Evolutionary conservation across 2,329 filamentous ascomycete genomes (phyloP).

Genomic region (Sporothrix globosa): DNA sequence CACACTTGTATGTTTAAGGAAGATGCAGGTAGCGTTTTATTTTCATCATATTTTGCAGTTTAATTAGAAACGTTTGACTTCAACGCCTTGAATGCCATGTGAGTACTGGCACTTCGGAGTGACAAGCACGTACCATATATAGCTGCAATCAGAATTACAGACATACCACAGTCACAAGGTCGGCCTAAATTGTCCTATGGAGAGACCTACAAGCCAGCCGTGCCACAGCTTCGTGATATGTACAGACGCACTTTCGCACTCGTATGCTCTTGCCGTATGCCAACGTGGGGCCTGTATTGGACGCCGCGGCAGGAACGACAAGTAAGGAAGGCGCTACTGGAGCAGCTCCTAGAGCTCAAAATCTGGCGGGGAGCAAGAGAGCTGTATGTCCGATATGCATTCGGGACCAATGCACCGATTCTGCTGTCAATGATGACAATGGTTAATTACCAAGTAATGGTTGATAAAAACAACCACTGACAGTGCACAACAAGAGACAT

Average conservation of each 20-base stretch:
- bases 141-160: not conserved
- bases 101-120: not conserved
- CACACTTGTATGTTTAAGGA: constrained; percentile 28
- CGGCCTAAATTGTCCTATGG: not conserved
- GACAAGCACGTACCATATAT: not conserved
- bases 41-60: constrained; percentile 28
- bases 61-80: not conserved
- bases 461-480: not conserved
- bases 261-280: not conserved
- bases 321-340: constrained; percentile 17
- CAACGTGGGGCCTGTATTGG: constrained; percentile 14
- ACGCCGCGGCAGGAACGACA: not conserved
- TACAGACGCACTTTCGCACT: not conserved
- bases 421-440: not conserved
- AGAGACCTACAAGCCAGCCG: constrained; percentile 10
- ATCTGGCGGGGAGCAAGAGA: not conserved
- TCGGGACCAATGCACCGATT: constrained; percentile 15
- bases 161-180: not conserved
- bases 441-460: not conserved
- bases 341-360: constrained; percentile 2
- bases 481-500: not conserved
- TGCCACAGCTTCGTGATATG: not conserved
- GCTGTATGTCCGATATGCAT: not conserved
- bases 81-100: not conserved
- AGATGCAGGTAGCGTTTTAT: constrained; percentile 29